Conservation (phyloP, 441 rosid genomes). For the Erodium moschatum region DNA sequence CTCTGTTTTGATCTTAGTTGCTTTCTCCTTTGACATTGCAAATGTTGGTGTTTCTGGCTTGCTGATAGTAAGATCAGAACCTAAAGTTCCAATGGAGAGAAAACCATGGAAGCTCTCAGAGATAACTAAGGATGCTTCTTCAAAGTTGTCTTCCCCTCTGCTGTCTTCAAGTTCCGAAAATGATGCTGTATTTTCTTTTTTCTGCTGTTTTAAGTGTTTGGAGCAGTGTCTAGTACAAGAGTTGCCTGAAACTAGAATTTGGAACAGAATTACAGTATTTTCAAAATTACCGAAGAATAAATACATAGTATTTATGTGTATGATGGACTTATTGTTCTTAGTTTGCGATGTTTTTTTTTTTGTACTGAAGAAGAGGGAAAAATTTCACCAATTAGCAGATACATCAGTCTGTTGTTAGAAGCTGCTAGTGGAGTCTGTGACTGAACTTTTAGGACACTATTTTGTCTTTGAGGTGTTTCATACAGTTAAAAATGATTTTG, state of each 20-base stretch:
- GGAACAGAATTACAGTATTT: slow-evolving; percentile 18
- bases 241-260: slow-evolving; percentile 43
- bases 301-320: slow-evolving; percentile 8
- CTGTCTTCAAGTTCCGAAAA: slow-evolving; percentile 28
- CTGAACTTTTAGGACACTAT: slow-evolving; percentile 2
- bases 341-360: not conserved
- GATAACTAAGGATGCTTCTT: slow-evolving; percentile 27
- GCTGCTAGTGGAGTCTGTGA: not conserved
- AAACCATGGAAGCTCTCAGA: slow-evolving; percentile 8
- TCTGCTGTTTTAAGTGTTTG: slow-evolving; percentile 25
- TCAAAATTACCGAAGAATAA: slow-evolving; percentile 7
- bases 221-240: slow-evolving; percentile 34
- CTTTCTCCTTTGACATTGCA: no score
- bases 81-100: no score
- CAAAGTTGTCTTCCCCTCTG: slow-evolving; percentile 23
- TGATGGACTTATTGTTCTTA: not conserved
- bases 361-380: no score
- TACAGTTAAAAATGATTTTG: not conserved
- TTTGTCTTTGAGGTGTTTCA: not conserved
- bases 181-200: slow-evolving; percentile 36
- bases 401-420: slow-evolving; percentile 3
- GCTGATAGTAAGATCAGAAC: no score
- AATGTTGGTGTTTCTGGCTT: no score
- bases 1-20: no score
- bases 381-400: no score